Conservation (phyloP, 2,329 filamentous ascomycete species). For the Parasarocladium wereldwijsianum region DNA sequence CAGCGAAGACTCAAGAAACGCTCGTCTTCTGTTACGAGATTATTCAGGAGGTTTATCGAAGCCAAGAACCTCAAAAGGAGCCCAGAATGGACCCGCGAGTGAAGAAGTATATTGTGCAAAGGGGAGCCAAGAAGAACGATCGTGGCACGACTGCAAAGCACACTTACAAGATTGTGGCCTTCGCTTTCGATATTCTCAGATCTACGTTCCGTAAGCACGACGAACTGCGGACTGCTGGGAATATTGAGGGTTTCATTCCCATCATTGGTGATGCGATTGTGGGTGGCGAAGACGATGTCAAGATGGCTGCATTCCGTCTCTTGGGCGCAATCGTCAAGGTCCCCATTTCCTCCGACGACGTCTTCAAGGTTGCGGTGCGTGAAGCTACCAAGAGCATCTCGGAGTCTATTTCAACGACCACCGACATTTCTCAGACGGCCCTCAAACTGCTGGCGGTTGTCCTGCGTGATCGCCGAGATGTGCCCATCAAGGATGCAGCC, state of each 20-base stretch:
- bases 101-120: constrained; percentile 67
- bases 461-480: constrained; percentile 63
- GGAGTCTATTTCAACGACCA: constrained; percentile 60
- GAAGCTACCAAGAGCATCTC: constrained; percentile 76
- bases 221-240: constrained; percentile 60
- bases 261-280: constrained; percentile 79
- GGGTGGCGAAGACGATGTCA: constrained; percentile 79
- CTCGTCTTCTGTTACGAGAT: constrained; percentile 94
- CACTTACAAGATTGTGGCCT: constrained; percentile 75
- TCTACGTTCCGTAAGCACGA: constrained; percentile 78
- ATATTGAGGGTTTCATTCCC: constrained; percentile 74
- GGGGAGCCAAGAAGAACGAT: constrained; percentile 60
- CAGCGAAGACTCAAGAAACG: constrained; percentile 63
- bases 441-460: constrained; percentile 79
- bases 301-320: constrained; percentile 75
- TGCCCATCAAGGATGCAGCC: constrained; percentile 65
- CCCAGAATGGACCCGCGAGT: constrained; percentile 46
- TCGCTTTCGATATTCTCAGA: constrained; percentile 75
- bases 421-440: constrained; percentile 74
- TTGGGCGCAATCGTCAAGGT: constrained; percentile 75
- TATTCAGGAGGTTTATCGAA: constrained; percentile 71
- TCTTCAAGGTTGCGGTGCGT: constrained; percentile 64
- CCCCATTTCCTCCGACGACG: constrained; percentile 57
- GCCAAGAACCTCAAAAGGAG: constrained; percentile 34
- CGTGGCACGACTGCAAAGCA: constrained; percentile 63